Base-by-base conservation (phyloP, 495 filamentous ascomycete genomes). In the Cairneyella variabilis region DNA sequence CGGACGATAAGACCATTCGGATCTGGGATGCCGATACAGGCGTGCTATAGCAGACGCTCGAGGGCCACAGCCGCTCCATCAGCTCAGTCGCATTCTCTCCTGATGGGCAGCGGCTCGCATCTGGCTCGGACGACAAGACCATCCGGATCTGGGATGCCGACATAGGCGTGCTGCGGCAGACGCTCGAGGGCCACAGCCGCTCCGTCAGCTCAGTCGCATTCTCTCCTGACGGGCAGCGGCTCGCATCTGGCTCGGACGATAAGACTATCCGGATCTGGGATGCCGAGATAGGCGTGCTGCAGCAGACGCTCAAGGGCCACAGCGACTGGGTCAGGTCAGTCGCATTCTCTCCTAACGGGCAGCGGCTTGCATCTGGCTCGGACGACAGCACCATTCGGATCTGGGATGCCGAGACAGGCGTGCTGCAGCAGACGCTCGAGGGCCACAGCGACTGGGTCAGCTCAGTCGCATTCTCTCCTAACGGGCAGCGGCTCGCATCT, bases 361-460 rank as follows among this genome's bases (percentile, higher is more conserved):
- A 34, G 30, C 14, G 14, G 8, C 8, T 34, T 14, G 30, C 14
- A 8, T 41, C 38, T 14, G 38, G 38, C 10, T 41, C 38, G 8
- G 38, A 41, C 8, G 44, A 47, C 22, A 27, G 18, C 9, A 47
- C 44, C 30, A 21, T 47, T 9, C 21, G 44, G 44, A 9, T 47
- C 9, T 47, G 44, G 44, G 44, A 47, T 32, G n/a, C 17, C 9
- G 23, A 3, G 12, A 54, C 45, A 8, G 53, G 53, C 4, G 2
- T 27, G 18, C 46, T 30, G 30, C 46, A 38, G 8, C 48, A 54
- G 27, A 52, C 48, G 26, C 50, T 56, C 23, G 50, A 54, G 21
- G 49, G 49, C 23, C 53, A 56, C 21, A 18, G 3, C 12, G 26
- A 3, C 17, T 26, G 3, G 10, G 42, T 54, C 3, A 22, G 0